Evolutionary conservation across 768 basidiomycete genomes (phyloP), one percentile per base, ranked within the genome.

Genomic region (Macrolepiota fuliginosa): DNA sequence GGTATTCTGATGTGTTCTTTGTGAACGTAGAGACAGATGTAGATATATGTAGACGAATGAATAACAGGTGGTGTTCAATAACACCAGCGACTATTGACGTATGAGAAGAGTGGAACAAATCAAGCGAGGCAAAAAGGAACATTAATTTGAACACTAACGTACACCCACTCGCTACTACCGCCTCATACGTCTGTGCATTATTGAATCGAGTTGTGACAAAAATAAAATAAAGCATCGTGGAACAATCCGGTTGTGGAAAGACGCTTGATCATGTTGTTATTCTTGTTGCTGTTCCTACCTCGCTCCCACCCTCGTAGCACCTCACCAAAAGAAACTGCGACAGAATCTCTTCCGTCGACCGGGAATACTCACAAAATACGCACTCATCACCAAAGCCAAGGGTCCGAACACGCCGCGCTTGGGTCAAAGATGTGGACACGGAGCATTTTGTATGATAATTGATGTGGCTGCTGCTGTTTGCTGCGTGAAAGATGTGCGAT

Each of bases 331-430:
- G 61, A 35, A 27, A 59, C 53, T 47, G 51, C 54, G 25, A 69
- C 1, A 67, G 64, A 25, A 50, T 70, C 5, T 65, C 72, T 54
- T 84, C 84, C 66, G 83, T 88, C 46, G 93, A 79, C 90, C 91
- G 4, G 91, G 91, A 1, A 93, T 85, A 1, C 84, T 86, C 53
- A 89, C 73, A 67, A 94, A 94, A 74, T 94, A 94, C 39, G 93
- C 89, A 6, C 88, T 77, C 10, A 92, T 91, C 4, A 89, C 85
- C 0, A 79, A 72, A 62, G 92, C 92, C 52, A 91, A 58, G 86
- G 83, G 70, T 94, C 92, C 13, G 84, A 73, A 66, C 94, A 94
- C 22, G 84, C 85, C 54, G 78, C 75, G 29, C 77, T 80, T 3
- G 90, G 89, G 65, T 92, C 84, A 68, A 82, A 93, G 9, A 77